Percentiles rank a stretch among this genome's conserved stretches.
Evolutionary conservation across 495 filamentous ascomycete species (phyloP).

Genomic region (Tuber indicum): DNA sequence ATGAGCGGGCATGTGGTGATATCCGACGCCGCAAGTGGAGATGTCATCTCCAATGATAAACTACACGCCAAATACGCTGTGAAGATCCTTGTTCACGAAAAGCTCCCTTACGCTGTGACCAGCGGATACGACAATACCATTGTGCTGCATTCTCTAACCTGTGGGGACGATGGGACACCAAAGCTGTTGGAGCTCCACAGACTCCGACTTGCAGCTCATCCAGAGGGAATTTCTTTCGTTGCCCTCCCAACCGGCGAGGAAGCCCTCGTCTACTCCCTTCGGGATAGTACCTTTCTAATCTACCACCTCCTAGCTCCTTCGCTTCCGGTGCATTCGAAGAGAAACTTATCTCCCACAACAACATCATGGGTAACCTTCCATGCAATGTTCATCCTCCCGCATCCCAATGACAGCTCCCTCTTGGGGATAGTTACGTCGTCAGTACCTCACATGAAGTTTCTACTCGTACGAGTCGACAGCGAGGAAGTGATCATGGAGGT

Average conservation of each 20-base stretch:
- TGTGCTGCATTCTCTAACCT: slow-evolving; percentile 47
- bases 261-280: slow-evolving; percentile 53
- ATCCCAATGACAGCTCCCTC: slow-evolving; percentile 51
- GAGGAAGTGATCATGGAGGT: slow-evolving; percentile 56
- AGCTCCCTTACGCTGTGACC: slow-evolving; percentile 51
- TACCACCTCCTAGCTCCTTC: slow-evolving; percentile 51
- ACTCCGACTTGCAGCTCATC: slow-evolving; percentile 53
- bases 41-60: slow-evolving; percentile 48
- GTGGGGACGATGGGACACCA: slow-evolving; percentile 16
- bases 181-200: slow-evolving; percentile 47
- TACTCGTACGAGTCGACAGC: slow-evolving; percentile 58
- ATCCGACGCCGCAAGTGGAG: slow-evolving; percentile 44
- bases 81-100: slow-evolving; percentile 45
- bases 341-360: slow-evolving; percentile 60
- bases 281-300: slow-evolving; percentile 57
- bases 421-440: slow-evolving; percentile 59
- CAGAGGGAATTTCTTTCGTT: slow-evolving; percentile 57
- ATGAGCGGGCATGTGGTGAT: slow-evolving; percentile 59
- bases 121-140: slow-evolving; percentile 62
- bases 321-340: slow-evolving; percentile 49
- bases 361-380: slow-evolving; percentile 61
- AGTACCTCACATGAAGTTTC: slow-evolving; percentile 60
- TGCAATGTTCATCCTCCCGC: slow-evolving; percentile 54
- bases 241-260: slow-evolving; percentile 46
- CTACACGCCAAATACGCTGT: slow-evolving; percentile 62